Conservation (phyloP, 2,329 filamentous ascomycete genomes). For the Hirsutella rhossiliensis region DNA sequence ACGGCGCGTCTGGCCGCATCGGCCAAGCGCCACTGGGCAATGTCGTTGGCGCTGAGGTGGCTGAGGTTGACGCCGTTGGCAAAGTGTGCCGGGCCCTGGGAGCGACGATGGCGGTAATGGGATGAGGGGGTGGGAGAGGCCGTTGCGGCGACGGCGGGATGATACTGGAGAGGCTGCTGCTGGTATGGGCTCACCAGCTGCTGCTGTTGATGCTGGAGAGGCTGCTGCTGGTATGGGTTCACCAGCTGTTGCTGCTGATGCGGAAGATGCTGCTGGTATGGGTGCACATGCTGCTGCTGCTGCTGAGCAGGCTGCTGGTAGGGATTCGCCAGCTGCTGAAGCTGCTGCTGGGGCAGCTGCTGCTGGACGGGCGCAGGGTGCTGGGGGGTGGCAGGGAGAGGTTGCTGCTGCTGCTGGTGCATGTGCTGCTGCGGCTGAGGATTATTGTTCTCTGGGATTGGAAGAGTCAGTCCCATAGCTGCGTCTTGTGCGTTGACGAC, state of each 20-base stretch:
- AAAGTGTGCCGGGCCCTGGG: too few relatives aligned
- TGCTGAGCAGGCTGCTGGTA: constrained; percentile 9
- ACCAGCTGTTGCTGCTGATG: too few relatives aligned
- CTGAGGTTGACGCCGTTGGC: too few relatives aligned
- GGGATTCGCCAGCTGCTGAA: background rate
- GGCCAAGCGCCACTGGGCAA: constrained; percentile 21
- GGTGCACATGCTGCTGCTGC: constrained; percentile 9
- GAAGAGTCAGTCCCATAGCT: constrained; percentile 2
- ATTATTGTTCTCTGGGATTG: constrained; percentile 29
- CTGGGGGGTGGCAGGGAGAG: constrained; percentile 4
- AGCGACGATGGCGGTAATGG: too few relatives aligned
- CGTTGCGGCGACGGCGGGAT: too few relatives aligned
- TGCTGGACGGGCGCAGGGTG: background rate
- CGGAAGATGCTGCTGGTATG: too few relatives aligned
- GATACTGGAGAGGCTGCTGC: background rate
- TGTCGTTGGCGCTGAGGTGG: constrained; percentile 8
- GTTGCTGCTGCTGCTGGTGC: constrained; percentile 11
- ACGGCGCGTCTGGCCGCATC: constrained; percentile 12
- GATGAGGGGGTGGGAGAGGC: too few relatives aligned
- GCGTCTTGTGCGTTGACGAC: background rate
- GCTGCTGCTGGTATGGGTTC: too few relatives aligned
- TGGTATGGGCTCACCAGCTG: background rate
- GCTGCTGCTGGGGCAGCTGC: too few relatives aligned
- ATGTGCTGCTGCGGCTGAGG: constrained; percentile 16
- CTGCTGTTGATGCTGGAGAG: background rate